phyloP scores from a whole-genome alignment of 2,329 filamentous ascomycete species.

The Parascedosporium putredinis region DNA sequence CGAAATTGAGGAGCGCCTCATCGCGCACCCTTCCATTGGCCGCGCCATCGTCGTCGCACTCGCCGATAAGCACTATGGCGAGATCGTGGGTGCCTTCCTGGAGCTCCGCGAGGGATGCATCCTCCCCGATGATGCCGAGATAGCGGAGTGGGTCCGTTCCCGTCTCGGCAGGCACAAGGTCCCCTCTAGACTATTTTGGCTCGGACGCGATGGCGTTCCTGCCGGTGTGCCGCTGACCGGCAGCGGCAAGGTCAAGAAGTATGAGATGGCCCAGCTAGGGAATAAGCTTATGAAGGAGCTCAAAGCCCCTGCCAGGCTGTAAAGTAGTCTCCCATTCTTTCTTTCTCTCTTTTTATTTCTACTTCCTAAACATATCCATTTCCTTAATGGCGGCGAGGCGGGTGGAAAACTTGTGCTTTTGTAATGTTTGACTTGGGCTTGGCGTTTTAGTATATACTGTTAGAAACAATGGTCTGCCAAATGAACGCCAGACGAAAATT shows the following conservation, averaged over 20 bases:
- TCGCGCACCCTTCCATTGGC: slow-evolving; percentile 49
- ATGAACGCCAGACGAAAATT: too few species aligned
- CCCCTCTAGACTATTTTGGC: slow-evolving; percentile 65
- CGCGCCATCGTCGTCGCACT: slow-evolving; percentile 62
- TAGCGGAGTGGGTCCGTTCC: slow-evolving; percentile 53
- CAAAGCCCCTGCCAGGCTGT: slow-evolving; percentile 35
- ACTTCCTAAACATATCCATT: background rate
- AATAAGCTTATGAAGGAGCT: slow-evolving; percentile 42
- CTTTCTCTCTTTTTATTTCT: background rate
- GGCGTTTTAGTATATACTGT: too few species aligned
- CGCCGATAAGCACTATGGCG: slow-evolving; percentile 60
- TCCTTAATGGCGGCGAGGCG: background rate
- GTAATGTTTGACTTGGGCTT: too few species aligned
- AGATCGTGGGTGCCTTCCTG: slow-evolving; percentile 60
- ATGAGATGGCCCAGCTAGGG: slow-evolving; percentile 47
- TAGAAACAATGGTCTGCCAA: too few species aligned
- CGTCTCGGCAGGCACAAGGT: slow-evolving; percentile 58
- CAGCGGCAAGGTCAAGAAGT: slow-evolving; percentile 62
- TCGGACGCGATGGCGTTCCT: slow-evolving; percentile 52
- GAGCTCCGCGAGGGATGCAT: slow-evolving; percentile 23
- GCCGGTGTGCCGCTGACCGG: slow-evolving; percentile 53
- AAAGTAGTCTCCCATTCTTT: slow-evolving; percentile 7
- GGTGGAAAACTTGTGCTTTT: too few species aligned
- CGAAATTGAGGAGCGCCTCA: slow-evolving; percentile 65
- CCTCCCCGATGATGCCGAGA: slow-evolving; percentile 37